Base-by-base conservation (phyloP, 2,329 filamentous ascomycete genomes). In the Fusarium sp. region DNA sequence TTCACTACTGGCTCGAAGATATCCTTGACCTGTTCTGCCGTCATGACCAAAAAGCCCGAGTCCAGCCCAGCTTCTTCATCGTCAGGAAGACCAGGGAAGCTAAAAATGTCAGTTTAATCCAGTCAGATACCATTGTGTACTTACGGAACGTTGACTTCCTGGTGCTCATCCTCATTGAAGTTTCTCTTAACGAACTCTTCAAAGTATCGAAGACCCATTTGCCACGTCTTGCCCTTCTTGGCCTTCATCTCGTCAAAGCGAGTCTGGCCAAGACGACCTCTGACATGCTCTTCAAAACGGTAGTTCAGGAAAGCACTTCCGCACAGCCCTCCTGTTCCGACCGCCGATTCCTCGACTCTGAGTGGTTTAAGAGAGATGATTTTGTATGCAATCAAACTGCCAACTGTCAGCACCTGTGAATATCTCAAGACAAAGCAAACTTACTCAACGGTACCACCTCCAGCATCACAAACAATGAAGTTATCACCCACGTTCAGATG, bases 101-200 rank as follows among this genome's bases (percentile, higher is more conserved):
- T 88, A 69, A 9, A 46, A 9, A 45, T 24, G 62, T 68, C n/a
- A 67, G 59, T 37, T 53, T 6, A 37, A 22, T 20, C 30, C 8
- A 13, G 25, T 30, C 2, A 10, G 14, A 30, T 3, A 5, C 1
- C 1, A 3, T 12, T 16, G 16, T 46, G 7, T 0, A 84, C 86
- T 70, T 80, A 88, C 86, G 92, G 92, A 6, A 94, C 87, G 61
- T 94, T 94, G 62, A 94, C 88, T 77, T 94, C 92, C 52, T 90
- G 86, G 68, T 92, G 88, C 75, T 94, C 92, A 48, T 93, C 91
- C 74, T 92, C 90, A 76, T 92, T 91, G 77, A 94, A 95, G 75
- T 94, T 94, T 16, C 92, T 87, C 80, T 95, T 95, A 16, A 95
- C 92, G 76, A 93, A 94, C 76, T 94, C 92, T 74, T 95, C 92